Conservation (phyloP, 306 rosid genomes). For the Begonia peltatifolia region DNA sequence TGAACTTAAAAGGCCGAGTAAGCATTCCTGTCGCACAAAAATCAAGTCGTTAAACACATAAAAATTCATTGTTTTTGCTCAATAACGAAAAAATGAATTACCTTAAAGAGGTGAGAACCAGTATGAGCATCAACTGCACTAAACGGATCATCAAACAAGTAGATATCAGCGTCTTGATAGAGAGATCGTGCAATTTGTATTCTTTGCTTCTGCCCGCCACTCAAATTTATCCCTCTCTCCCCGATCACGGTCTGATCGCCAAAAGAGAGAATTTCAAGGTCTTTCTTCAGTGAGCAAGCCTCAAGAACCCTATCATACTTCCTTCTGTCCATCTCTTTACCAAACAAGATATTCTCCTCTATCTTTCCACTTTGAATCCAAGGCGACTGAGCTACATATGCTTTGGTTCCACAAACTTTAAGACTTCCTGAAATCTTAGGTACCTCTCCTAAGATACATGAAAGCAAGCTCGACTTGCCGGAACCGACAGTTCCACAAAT, state of each 20-base stretch:
- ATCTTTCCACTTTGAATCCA: conserved; percentile 88
- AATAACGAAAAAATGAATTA: conserved; percentile 1
- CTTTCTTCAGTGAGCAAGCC: conserved; percentile 62
- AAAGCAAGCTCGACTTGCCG: conserved; percentile 83
- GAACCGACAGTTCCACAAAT: conserved; percentile 85
- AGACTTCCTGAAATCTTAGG: conserved; percentile 54
- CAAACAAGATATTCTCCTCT: conserved; percentile 64
- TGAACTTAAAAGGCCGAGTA: conserved; percentile 56
- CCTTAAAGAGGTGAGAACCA: conserved; percentile 83
- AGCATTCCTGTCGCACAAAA: conserved; percentile 43
- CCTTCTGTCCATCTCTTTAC: conserved; percentile 57
- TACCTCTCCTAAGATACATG: conserved; percentile 71
- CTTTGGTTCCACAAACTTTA: conserved; percentile 67
- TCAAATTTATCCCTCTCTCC: conserved; percentile 80
- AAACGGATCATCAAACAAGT: conserved; percentile 83
- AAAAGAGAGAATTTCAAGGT: conserved; percentile 53
- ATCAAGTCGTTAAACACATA: not conserved
- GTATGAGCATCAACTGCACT: conserved; percentile 94
- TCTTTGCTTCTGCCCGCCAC: conserved; percentile 88
- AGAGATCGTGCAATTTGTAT: conserved; percentile 74
- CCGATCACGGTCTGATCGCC: conserved; percentile 83
- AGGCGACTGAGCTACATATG: conserved; percentile 78
- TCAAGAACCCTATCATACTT: conserved; percentile 57
- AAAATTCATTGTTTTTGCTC: not conserved
- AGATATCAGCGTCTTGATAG: conserved; percentile 73